These are phyloP conservation scores for Inga oerstediana DNA, from an alignment of 306 rosid genomes.

Conservation along the genomic window DNA sequence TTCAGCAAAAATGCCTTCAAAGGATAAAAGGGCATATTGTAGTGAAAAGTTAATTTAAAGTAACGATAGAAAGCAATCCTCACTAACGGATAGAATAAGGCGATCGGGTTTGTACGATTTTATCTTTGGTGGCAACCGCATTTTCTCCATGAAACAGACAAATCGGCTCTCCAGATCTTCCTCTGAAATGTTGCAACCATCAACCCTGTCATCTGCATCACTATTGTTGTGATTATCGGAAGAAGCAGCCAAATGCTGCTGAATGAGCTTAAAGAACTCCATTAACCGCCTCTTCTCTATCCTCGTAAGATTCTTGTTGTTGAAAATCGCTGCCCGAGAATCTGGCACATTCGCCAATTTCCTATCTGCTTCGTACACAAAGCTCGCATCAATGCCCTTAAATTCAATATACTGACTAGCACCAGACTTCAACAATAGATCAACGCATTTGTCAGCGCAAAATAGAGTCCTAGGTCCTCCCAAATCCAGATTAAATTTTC, in stretches of 20 bases:
- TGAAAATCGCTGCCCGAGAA: constrained; percentile 88
- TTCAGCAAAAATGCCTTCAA: constrained; percentile 19
- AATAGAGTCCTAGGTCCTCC: constrained; percentile 77
- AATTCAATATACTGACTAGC: constrained; percentile 68
- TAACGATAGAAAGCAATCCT: constrained; percentile 38
- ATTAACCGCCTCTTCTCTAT: constrained; percentile 82
- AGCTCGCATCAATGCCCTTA: constrained; percentile 72
- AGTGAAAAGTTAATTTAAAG: neutral
- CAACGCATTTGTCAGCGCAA: constrained; percentile 59
- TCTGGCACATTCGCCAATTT: constrained; percentile 71
- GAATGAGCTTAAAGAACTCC: constrained; percentile 90
- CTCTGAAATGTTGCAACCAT: constrained; percentile 52
- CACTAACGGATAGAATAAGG: constrained; percentile 52
- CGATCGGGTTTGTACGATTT: constrained; percentile 67
- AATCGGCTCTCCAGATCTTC: constrained; percentile 84
- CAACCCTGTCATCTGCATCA: constrained; percentile 32
- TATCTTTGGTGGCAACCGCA: constrained; percentile 79
- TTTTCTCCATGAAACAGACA: constrained; percentile 67
- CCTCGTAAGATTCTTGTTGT: constrained; percentile 68
- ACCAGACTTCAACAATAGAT: constrained; percentile 62
- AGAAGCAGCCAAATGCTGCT: constrained; percentile 60
- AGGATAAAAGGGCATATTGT: neutral
- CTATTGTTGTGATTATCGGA: constrained; percentile 19
- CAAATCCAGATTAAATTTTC: constrained; percentile 68
- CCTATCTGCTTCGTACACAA: constrained; percentile 52